Evolutionary conservation across 306 rosid species (phyloP).

Genomic region (Vigna angularis): DNA sequence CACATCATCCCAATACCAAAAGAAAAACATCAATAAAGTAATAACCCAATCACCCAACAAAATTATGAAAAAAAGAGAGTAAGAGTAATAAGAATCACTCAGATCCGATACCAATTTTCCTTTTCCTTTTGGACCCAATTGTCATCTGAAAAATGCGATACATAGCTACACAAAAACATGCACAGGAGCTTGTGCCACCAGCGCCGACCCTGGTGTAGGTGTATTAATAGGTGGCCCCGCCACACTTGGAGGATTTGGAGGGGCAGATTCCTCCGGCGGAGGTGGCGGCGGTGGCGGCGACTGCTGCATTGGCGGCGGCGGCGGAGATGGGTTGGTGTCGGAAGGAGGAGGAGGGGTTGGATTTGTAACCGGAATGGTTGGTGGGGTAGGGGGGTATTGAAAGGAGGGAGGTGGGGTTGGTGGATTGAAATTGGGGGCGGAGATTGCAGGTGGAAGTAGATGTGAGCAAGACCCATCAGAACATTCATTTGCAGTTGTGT

Average conservation of each 20-base stretch:
- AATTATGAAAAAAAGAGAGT: background rate
- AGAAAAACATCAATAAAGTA: too few species aligned
- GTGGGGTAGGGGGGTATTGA: background rate
- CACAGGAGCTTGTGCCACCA: constrained; percentile 61
- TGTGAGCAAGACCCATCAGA: constrained; percentile 46
- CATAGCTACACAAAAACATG: constrained; percentile 41
- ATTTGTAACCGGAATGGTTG: background rate
- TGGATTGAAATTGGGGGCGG: background rate
- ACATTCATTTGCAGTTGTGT: constrained; percentile 56
- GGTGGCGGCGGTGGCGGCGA: constrained; percentile 18
- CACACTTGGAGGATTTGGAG: constrained; percentile 44
- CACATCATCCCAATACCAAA: too few species aligned
- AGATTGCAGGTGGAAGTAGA: too few species aligned
- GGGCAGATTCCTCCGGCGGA: constrained; percentile 35
- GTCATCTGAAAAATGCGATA: constrained; percentile 39
- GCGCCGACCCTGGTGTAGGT: constrained; percentile 61
- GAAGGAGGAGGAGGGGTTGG: constrained; percentile 55
- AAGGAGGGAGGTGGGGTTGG: constrained; percentile 40
- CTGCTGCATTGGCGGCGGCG: constrained; percentile 34
- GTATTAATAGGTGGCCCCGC: constrained; percentile 63
- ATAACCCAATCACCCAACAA: background rate
- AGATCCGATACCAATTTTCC: constrained; percentile 37
- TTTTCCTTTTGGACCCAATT: background rate
- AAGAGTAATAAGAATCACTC: background rate
- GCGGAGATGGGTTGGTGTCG: constrained; percentile 13